Base-by-base conservation (phyloP, 2,329 filamentous ascomycete genomes). In the Escovopsis sp. region DNA sequence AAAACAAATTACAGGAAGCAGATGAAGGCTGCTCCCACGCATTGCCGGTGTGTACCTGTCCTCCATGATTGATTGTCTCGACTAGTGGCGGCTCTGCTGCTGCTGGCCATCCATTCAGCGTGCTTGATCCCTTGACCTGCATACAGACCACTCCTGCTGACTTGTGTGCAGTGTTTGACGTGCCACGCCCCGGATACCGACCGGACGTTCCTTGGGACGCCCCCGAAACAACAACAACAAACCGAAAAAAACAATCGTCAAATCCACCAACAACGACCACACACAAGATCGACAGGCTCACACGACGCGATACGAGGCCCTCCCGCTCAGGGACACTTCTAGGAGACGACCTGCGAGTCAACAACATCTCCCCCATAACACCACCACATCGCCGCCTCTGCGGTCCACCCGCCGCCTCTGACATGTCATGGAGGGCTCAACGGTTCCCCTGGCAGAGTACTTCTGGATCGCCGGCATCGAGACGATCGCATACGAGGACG, bases 401-500 rank as follows among this genome's bases (percentile, higher is more conserved):
- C 47, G 53, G 49, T 52, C 51, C 41, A 49, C 39, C 45, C 41
- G 32, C 48, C 44, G 51, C 51, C 51, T 55, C 33, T 63, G 62
- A 61, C 59, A 64, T 65, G 69, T 63, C 64, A 77, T 77, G 73
- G 73, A 76, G 57, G 66, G 61, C 63, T 69, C 75, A 46, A 77
- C 76, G 49, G 70, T 70, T 49, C 79, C 79, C 56, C 68, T 83
- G 59, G 79, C 79, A 61, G 79, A 83, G 60, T 83, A 83, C 64
- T 83, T 83, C 62, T 83, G 79, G 79, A 82, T 83, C 58, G 79
- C 79, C 51, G 79, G 79, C 54, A 69, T 83, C 61, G 78, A 82
- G 60, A 73, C 75, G 47, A 69, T 82, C 51, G 70, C 73, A 44
- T 81, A 82, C 64, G 69, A 75, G 48, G 77, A 81, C 51, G 57